These are phyloP conservation scores for Parasarocladium wereldwijsianum DNA, from an alignment of 2,329 filamentous ascomycete species.

Conservation along the genomic window DNA sequence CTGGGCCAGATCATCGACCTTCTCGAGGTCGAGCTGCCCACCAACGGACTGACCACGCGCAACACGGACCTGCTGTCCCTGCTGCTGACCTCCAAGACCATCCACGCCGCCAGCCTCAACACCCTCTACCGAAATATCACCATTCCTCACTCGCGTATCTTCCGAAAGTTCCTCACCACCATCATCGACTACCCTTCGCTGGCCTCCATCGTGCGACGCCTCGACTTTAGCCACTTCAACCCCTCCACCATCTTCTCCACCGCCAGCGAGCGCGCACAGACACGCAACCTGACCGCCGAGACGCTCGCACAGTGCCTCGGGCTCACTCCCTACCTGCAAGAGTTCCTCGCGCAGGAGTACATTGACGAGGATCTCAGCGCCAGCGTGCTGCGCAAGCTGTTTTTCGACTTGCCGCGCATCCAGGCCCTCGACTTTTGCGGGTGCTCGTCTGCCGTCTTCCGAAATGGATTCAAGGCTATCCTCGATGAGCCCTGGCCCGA, in stretches of 20 bases:
- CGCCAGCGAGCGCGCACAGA: conserved; percentile 58
- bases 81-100: conserved; percentile 57
- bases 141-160: conserved; percentile 70
- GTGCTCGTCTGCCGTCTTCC: conserved; percentile 55
- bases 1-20: conserved; percentile 60
- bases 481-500: conserved; percentile 37
- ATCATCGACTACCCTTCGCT: conserved; percentile 51
- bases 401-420: conserved; percentile 49
- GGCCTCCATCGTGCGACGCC: conserved; percentile 60
- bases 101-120: conserved; percentile 58
- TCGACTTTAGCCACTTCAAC: conserved; percentile 80
- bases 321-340: conserved; percentile 57
- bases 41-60: conserved; percentile 57
- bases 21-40: conserved; percentile 57
- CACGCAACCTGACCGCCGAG: conserved; percentile 59
- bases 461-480: conserved; percentile 45
- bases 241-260: conserved; percentile 63
- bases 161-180: conserved; percentile 65
- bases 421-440: conserved; percentile 64
- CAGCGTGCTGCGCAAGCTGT: conserved; percentile 55
- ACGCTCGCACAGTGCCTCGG: conserved; percentile 59
- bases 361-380: conserved; percentile 60
- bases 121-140: conserved; percentile 69
- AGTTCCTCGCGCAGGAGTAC: conserved; percentile 70
- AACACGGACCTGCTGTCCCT: conserved; percentile 68